These are phyloP conservation scores for Ganoderma lingzhi DNA, from an alignment of 1,284 basidiomycete species.

Conservation along the genomic window DNA sequence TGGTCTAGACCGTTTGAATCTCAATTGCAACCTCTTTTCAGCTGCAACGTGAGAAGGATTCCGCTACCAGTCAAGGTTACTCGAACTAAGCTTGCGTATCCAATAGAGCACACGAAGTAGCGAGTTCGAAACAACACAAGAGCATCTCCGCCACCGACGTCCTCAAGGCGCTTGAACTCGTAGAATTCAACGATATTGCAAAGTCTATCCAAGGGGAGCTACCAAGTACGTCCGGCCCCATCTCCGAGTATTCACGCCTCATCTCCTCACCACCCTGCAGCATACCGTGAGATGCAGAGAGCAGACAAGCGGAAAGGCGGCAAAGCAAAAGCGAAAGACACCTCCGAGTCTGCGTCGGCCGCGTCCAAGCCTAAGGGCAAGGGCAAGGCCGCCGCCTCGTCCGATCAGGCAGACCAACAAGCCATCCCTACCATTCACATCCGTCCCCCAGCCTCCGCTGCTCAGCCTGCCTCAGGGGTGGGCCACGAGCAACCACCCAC, in stretches of 20 bases:
- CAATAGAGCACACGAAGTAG: constrained; percentile 86
- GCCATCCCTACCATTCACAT: constrained; percentile 37
- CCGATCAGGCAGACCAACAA: constrained; percentile 16
- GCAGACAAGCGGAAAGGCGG: constrained; percentile 59
- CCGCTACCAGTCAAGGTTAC: neutral
- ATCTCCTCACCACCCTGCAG: constrained; percentile 42
- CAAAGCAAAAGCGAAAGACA: constrained; percentile 45
- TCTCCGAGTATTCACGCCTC: neutral
- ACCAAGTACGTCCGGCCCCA: constrained; percentile 55
- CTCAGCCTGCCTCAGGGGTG: constrained; percentile 31
- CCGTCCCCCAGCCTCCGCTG: constrained; percentile 24
- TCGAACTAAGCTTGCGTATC: neutral
- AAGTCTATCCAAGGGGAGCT: constrained; percentile 77
- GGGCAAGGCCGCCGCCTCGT: constrained; percentile 33
- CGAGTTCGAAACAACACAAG: constrained; percentile 84
- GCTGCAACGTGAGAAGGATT: constrained; percentile 69
- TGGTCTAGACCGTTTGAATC: neutral
- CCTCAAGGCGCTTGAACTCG: constrained; percentile 81
- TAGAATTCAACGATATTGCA: constrained; percentile 83
- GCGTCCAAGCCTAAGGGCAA: constrained; percentile 37
- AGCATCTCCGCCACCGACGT: constrained; percentile 90
- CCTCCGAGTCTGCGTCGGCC: constrained; percentile 33
- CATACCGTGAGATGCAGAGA: constrained; percentile 66
- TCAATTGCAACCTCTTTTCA: no score
- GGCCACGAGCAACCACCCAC: constrained; percentile 24